Evolutionary conservation across 345 rosid genomes (phyloP).

Genomic region (Hirschfeldia incana): DNA sequence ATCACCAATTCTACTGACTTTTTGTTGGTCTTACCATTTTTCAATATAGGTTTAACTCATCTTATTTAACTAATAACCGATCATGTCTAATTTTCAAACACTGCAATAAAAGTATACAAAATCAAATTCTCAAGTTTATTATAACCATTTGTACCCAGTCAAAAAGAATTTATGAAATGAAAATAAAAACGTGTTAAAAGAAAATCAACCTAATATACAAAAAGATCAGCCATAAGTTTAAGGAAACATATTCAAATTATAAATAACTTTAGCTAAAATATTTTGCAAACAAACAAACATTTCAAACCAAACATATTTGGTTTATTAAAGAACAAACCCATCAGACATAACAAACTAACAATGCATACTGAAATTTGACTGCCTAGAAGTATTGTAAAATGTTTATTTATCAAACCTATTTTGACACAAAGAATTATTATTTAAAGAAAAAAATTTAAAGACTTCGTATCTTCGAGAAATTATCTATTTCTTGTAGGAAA

Average conservation of each 20-base stretch:
- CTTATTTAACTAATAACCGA: not conserved
- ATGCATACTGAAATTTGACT: not conserved
- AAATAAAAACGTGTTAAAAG: not conserved
- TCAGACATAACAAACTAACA: not conserved
- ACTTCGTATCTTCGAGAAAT: not conserved
- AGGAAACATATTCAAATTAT: not conserved
- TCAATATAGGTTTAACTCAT: not conserved
- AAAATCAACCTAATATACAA: not conserved
- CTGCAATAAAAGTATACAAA: not conserved
- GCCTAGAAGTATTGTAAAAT: not conserved
- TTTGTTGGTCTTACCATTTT: no score
- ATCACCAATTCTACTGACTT: not conserved
- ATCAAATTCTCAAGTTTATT: not conserved
- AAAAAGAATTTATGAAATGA: no score
- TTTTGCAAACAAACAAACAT: not conserved
- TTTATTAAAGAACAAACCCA: not conserved
- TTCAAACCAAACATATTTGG: not conserved
- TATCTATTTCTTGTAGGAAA: not conserved
- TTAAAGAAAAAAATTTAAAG: not conserved
- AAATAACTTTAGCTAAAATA: not conserved
- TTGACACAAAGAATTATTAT: not conserved
- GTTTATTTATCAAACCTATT: not conserved
- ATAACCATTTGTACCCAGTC: not conserved
- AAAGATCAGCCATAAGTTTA: not conserved
- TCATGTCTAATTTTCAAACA: not conserved